Conservation (phyloP, 2,329 filamentous ascomycete genomes). For the Aspergillus costaricaensis region DNA sequence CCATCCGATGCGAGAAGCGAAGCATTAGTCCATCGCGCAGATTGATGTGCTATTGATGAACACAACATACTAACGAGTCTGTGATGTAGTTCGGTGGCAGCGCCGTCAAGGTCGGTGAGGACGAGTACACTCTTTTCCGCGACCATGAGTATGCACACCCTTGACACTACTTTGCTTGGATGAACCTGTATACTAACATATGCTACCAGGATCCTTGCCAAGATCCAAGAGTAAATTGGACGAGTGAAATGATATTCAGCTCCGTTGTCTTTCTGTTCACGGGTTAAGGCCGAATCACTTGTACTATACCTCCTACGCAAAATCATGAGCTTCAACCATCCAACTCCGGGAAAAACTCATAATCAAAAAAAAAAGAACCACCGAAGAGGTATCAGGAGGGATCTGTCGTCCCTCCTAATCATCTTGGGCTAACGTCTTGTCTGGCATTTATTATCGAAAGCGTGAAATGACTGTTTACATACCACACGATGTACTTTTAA, state of each 20-base stretch:
- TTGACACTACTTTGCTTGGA: background rate
- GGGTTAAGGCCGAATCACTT: slow-evolving; percentile 25
- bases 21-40: background rate
- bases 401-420: slow-evolving; percentile 8
- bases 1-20: slow-evolving; percentile 1
- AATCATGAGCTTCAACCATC: slow-evolving; percentile 30
- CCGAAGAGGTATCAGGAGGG: slow-evolving; percentile 7
- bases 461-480: slow-evolving; percentile 33
- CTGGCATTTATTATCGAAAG: slow-evolving; percentile 28
- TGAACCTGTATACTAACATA: too few species aligned
- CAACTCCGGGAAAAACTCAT: slow-evolving; percentile 24
- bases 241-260: slow-evolving; percentile 8
- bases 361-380: slow-evolving; percentile 20
- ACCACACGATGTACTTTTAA: slow-evolving; percentile 38
- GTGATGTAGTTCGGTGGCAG: slow-evolving; percentile 78
- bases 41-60: background rate
- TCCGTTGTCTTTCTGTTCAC: slow-evolving; percentile 22
- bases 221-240: slow-evolving; percentile 87
- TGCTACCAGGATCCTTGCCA: slow-evolving; percentile 78
- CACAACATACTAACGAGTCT: slow-evolving; percentile 23
- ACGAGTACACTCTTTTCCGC: slow-evolving; percentile 93
- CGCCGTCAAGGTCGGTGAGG: slow-evolving; percentile 94
- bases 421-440: slow-evolving; percentile 20
- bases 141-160: slow-evolving; percentile 84
- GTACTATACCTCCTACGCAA: slow-evolving; percentile 38